Conservation (phyloP, 164 flowering plant species). For the Aristolochia contorta region DNA sequence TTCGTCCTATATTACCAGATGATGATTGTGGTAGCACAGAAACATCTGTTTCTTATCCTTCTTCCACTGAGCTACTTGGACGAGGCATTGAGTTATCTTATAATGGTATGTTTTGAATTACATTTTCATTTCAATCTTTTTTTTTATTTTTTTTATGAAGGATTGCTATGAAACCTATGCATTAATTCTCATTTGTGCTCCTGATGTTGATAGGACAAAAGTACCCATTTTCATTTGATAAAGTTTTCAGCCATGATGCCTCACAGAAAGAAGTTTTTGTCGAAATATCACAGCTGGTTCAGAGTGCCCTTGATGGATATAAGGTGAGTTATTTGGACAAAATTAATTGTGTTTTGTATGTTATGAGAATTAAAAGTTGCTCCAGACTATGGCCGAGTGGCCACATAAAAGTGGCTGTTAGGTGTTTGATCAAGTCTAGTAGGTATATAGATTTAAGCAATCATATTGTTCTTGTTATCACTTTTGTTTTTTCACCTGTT, state of each 20-base stretch:
- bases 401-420: too few species aligned
- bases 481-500: too few species aligned
- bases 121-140: neutral
- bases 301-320: slow-evolving; percentile 98
- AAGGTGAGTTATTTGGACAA: slow-evolving; percentile 37
- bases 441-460: too few species aligned
- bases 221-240: slow-evolving; percentile 78
- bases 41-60: slow-evolving; percentile 51
- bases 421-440: too few species aligned
- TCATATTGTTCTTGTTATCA: too few species aligned
- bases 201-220: slow-evolving; percentile 56
- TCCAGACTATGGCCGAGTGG: too few species aligned
- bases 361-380: too few species aligned
- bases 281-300: slow-evolving; percentile 95
- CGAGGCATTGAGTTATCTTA: slow-evolving; percentile 73
- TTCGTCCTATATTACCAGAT: slow-evolving; percentile 76
- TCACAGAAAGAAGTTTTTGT: slow-evolving; percentile 93
- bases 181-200: neutral
- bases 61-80: slow-evolving; percentile 59
- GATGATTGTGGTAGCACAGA: slow-evolving; percentile 44
- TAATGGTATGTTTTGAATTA: slow-evolving; percentile 37
- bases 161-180: neutral
- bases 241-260: slow-evolving; percentile 75
- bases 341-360: too few species aligned
- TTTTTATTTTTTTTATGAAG: neutral